Evolutionary conservation across 2,329 filamentous ascomycete species (phyloP).

Genomic region (Ceratocystis eucalypticola): DNA sequence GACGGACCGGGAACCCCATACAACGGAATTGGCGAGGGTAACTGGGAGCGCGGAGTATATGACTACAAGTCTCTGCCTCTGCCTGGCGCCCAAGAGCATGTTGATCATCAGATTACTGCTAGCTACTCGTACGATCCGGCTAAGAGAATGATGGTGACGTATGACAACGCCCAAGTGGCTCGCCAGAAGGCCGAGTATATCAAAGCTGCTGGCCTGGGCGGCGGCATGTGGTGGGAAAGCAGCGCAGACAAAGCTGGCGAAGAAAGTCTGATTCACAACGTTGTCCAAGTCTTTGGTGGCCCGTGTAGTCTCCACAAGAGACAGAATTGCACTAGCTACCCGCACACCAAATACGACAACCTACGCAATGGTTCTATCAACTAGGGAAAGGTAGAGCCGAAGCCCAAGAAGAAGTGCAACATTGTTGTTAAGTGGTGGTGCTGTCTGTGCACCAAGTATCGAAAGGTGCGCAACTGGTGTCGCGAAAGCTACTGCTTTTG

Average conservation of each 20-base stretch:
- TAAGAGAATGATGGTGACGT: slow-evolving; percentile 58
- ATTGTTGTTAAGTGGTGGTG: not conserved
- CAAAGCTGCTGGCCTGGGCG: slow-evolving; percentile 53
- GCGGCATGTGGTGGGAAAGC: slow-evolving; percentile 97
- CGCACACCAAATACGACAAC: slow-evolving; percentile 58
- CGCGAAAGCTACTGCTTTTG: not conserved
- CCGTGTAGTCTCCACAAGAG: slow-evolving; percentile 35
- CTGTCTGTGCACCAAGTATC: slow-evolving; percentile 18
- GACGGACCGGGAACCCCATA: slow-evolving; percentile 58
- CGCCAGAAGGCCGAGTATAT: slow-evolving; percentile 60
- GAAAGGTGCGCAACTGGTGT: slow-evolving; percentile 6
- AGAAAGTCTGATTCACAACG: slow-evolving; percentile 54
- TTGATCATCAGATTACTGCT: slow-evolving; percentile 52
- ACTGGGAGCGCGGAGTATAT: slow-evolving; percentile 73
- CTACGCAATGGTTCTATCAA: slow-evolving; percentile 43
- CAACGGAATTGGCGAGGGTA: slow-evolving; percentile 61
- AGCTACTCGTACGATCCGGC: slow-evolving; percentile 62
- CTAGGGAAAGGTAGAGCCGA: slow-evolving; percentile 24
- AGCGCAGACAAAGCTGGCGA: slow-evolving; percentile 57
- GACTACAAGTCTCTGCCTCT: slow-evolving; percentile 79
- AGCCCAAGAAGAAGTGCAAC: slow-evolving; percentile 9
- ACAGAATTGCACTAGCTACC: slow-evolving; percentile 49
- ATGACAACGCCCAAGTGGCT: slow-evolving; percentile 58
- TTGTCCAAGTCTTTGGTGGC: slow-evolving; percentile 47
- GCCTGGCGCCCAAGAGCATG: slow-evolving; percentile 47